Percentiles rank a stretch among this genome's conserved stretches.
Evolutionary conservation across 2,329 filamentous ascomycete species (phyloP).

Genomic region (Canariomyces notabilis): DNA sequence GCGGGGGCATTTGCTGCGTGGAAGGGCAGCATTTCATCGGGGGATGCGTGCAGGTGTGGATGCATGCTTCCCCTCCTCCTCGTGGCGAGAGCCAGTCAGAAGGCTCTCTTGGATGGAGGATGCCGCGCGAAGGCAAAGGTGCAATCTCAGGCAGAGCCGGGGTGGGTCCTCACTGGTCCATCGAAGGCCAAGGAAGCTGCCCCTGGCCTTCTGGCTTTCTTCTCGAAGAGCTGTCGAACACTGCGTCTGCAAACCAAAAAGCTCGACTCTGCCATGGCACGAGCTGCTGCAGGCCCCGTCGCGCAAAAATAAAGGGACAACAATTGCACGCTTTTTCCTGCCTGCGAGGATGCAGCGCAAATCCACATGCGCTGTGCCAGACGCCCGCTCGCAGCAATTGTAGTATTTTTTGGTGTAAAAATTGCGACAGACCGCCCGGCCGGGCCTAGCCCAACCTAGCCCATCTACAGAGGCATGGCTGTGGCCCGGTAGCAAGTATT

Average conservation of each 20-base stretch:
- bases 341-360: neutral
- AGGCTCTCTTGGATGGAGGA: slow-evolving; percentile 7
- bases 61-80: slow-evolving; percentile 12
- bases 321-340: neutral
- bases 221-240: slow-evolving; percentile 28
- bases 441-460: too few species aligned
- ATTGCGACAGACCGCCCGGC: too few species aligned
- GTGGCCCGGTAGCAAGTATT: too few species aligned
- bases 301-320: slow-evolving; percentile 7
- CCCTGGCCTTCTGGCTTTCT: slow-evolving; percentile 25
- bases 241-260: slow-evolving; percentile 19
- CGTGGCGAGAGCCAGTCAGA: slow-evolving; percentile 16
- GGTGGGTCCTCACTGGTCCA: slow-evolving; percentile 16
- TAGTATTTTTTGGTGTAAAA: too few species aligned
- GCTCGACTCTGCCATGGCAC: slow-evolving; percentile 15
- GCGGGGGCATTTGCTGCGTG: too few species aligned
- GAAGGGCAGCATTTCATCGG: slow-evolving; percentile 1
- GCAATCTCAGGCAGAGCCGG: slow-evolving; percentile 23
- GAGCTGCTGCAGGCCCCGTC: slow-evolving; percentile 5
- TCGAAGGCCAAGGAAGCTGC: too few species aligned
- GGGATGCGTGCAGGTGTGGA: slow-evolving; percentile 19
- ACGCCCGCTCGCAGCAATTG: neutral
- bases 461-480: neutral
- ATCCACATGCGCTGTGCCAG: neutral
- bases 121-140: slow-evolving; percentile 23